Evolutionary conservation across 176 grass and related monocot species (phyloP), one percentile per base, ranked within the genome.

Genomic region (Phoenix dactylifera): DNA sequence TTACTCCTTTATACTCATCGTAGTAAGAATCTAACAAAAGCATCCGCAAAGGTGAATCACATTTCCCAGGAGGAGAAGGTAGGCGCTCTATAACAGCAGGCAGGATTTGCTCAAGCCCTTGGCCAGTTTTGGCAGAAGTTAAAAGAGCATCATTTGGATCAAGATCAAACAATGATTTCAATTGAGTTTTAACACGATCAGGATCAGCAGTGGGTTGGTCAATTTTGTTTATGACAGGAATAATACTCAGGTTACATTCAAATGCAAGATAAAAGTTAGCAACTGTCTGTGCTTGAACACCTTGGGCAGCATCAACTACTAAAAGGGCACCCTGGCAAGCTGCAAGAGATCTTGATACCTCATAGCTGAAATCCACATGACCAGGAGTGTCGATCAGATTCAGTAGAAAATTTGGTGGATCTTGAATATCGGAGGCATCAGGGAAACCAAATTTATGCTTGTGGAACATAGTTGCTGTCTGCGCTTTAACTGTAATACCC

Each of bases 151-250:
- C 91, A 68, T 76, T 70, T 57, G 91, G 80, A 58, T 96, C 86
- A 30, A 96, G 89, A 29, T 96, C 91, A 63, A 96, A 96, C 39
- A 96, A 79, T 25, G 80, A 79, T 72, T 86, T 90, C 77, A 96
- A 62, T 59, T 96, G 91, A 17, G 73, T 72, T 73, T 90, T 96
- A 58, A 96, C 86, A 68, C 85, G 82, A 35, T 90, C 91, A 49
- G 91, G 91, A 65, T 96, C 91, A 48, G 91, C 91, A 25, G 91
- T 96, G 15, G 91, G 91, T 50, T 96, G 91, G 67, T 96, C 91
- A 35, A 96, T 96, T 77, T 96, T 96, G 78, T 96, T 96, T 71
- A 96, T 96, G 16, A 96, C 83, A 25, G 91, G 91, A 44, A 96
- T 90, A 10, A 90, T 87, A 57, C 77, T 81, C 63, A 96, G 63